Conservation (phyloP, 2,329 filamentous ascomycete species). For the Beauveria pseudobassiana region DNA sequence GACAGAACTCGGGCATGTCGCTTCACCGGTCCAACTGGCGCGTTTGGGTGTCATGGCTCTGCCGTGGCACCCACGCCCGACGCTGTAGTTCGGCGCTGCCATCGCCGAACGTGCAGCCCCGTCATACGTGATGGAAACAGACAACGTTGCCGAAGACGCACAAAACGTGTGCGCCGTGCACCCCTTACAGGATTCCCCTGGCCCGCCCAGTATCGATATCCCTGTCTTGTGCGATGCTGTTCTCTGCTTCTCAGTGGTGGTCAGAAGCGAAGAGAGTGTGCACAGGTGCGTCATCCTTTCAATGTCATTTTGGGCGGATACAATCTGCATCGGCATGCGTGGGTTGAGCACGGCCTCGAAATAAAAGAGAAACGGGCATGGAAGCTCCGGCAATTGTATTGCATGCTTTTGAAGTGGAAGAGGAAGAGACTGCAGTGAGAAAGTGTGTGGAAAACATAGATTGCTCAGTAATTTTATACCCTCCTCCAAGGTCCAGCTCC, state of each 20-base stretch:
- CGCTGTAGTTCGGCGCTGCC: not conserved
- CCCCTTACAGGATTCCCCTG: not conserved
- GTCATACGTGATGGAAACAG: not conserved
- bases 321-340: not conserved
- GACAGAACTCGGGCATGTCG: not conserved
- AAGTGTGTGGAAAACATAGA: not conserved
- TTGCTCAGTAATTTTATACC: not conserved
- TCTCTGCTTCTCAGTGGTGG: not conserved
- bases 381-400: not conserved
- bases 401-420: not conserved
- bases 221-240: not conserved
- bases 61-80: not conserved
- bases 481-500: not conserved
- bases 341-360: not conserved
- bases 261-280: not conserved
- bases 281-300: no score
- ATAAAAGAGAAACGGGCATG: not conserved
- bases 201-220: not conserved
- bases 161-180: not conserved
- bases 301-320: not conserved
- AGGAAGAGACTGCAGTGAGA: not conserved
- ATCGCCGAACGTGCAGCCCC: slow-evolving; percentile 1
- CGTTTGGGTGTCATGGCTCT: not conserved
- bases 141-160: not conserved
- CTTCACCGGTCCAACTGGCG: not conserved